These are phyloP conservation scores for Mycena rebaudengoi DNA, from an alignment of 768 basidiomycete species.

Conservation along the genomic window DNA sequence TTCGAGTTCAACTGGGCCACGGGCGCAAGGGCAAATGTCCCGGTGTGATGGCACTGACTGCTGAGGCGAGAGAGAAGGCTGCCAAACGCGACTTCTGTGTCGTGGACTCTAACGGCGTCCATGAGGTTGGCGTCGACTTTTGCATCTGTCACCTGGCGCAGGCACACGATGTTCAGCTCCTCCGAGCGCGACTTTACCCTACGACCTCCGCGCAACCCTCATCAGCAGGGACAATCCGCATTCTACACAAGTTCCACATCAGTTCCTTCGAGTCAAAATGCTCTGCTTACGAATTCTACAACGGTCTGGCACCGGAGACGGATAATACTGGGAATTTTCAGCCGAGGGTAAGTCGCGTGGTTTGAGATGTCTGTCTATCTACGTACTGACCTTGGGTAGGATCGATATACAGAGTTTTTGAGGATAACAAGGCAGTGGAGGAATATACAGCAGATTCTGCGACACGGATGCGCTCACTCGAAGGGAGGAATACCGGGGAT, in stretches of 20 bases:
- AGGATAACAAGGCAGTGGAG: conserved; percentile 17
- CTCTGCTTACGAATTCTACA: conserved; percentile 43
- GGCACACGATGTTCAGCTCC: conserved; percentile 39
- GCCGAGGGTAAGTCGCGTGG: conserved; percentile 25
- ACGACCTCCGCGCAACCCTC: conserved; percentile 36
- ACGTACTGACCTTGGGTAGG: not conserved
- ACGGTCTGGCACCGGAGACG: conserved; percentile 28
- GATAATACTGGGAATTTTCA: conserved; percentile 39
- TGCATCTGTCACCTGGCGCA: conserved; percentile 38
- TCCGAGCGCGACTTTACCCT: conserved; percentile 40
- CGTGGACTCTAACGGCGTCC: conserved; percentile 34
- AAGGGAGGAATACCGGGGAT: not conserved
- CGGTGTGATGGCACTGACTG: not conserved
- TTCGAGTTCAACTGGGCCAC: conserved; percentile 34
- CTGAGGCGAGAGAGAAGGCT: conserved; percentile 1
- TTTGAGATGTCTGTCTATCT: not conserved
- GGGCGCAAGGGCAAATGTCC: conserved; percentile 22
- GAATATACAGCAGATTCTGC: conserved; percentile 20
- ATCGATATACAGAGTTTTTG: conserved; percentile 24
- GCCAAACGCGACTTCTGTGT: conserved; percentile 34
- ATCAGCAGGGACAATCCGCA: conserved; percentile 39
- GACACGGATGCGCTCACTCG: conserved; percentile 17
- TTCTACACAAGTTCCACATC: conserved; percentile 42
- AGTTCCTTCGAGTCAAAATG: conserved; percentile 41
- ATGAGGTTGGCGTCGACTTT: conserved; percentile 38